These are phyloP conservation scores for Sporothrix curviconia DNA, from an alignment of 2,329 filamentous ascomycete genomes.

Conservation along the genomic window DNA sequence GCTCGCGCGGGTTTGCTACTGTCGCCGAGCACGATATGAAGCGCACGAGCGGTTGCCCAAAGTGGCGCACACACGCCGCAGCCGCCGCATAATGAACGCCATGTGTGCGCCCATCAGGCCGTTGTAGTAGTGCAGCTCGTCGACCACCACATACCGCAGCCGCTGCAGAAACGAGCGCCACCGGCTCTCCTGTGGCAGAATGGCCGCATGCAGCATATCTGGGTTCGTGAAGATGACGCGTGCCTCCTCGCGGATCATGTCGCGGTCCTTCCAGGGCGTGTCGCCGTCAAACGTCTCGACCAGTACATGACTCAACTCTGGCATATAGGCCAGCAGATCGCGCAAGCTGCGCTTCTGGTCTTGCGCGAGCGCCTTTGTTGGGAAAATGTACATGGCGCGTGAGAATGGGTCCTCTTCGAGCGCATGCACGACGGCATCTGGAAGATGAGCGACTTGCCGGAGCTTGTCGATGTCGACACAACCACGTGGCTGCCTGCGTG, in stretches of 20 bases:
- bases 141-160: slow-evolving; percentile 81
- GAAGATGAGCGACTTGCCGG: slow-evolving; percentile 96
- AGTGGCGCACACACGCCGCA: slow-evolving; percentile 82
- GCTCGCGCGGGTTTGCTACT: slow-evolving; percentile 82
- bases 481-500: slow-evolving; percentile 80
- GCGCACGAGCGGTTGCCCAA: slow-evolving; percentile 78
- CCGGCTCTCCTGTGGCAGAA: slow-evolving; percentile 81
- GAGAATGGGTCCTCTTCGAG: slow-evolving; percentile 71
- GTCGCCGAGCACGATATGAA: slow-evolving; percentile 97
- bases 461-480: slow-evolving; percentile 89
- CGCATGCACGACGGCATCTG: slow-evolving; percentile 82
- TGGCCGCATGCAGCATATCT: slow-evolving; percentile 93
- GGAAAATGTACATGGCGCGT: slow-evolving; percentile 95
- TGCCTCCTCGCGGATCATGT: slow-evolving; percentile 76
- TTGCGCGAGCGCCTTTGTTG: slow-evolving; percentile 92
- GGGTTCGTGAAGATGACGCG: slow-evolving; percentile 96
- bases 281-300: slow-evolving; percentile 97
- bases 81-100: slow-evolving; percentile 84
- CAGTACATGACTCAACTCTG: slow-evolving; percentile 63
- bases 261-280: slow-evolving; percentile 73
- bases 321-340: slow-evolving; percentile 76
- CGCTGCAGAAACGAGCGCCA: slow-evolving; percentile 87
- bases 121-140: slow-evolving; percentile 94
- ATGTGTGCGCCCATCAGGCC: slow-evolving; percentile 91
- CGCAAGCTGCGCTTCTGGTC: slow-evolving; percentile 86